Evolutionary conservation across 306 rosid genomes (phyloP).

Genomic region (Bauhinia variegata): DNA sequence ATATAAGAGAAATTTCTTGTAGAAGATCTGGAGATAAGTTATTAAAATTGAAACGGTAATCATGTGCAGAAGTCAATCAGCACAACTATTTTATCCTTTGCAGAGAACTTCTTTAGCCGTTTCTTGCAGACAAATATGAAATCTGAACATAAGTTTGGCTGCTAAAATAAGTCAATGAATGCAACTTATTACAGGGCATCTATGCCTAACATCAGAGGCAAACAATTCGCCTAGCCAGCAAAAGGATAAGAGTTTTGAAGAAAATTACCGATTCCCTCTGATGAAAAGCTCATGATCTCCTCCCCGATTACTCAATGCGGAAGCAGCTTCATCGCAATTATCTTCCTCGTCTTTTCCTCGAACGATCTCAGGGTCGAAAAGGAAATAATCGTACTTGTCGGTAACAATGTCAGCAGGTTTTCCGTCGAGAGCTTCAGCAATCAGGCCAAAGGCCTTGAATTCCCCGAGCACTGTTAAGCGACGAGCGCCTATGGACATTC

Average conservation of each 20-base stretch:
- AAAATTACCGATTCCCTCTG: constrained; percentile 71
- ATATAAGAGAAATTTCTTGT: constrained; percentile 6
- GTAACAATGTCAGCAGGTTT: constrained; percentile 60
- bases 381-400: constrained; percentile 78
- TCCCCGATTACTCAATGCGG: constrained; percentile 57
- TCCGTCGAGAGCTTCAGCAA: constrained; percentile 95
- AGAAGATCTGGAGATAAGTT: neutral
- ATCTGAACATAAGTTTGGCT: neutral
- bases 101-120: neutral
- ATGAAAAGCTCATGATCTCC: constrained; percentile 92
- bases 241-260: constrained; percentile 22
- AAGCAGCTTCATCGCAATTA: constrained; percentile 49
- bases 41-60: neutral
- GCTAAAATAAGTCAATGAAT: neutral
- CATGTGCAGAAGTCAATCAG: constrained; percentile 8
- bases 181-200: neutral
- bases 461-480: constrained; percentile 80
- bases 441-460: constrained; percentile 90
- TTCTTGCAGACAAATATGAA: neutral
- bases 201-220: neutral
- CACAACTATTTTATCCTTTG: neutral
- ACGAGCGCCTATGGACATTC: constrained; percentile 71
- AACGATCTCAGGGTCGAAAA: constrained; percentile 74
- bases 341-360: constrained; percentile 66
- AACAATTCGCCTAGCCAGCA: neutral